Percentiles rank a stretch among this genome's conserved stretches.
Conservation (phyloP, 441 rosid species). For the Erodium chrysanthum region DNA sequence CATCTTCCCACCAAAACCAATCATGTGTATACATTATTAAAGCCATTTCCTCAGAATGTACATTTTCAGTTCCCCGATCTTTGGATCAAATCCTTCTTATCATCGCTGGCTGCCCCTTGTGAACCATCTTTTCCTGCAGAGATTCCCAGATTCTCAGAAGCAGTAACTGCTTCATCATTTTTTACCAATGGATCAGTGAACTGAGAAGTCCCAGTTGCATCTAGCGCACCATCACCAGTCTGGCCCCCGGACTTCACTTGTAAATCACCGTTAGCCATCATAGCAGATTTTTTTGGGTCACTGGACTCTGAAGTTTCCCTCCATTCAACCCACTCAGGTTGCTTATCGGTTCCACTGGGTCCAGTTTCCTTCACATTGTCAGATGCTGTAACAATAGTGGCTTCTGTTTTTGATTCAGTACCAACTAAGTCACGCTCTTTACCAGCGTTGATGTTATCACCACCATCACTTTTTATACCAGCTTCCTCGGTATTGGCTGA, state of each 20-base stretch:
- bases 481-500: constrained; percentile 43
- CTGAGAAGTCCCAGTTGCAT: constrained; percentile 19
- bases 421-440: constrained; percentile 28
- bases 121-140: constrained; percentile 14
- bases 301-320: constrained; percentile 53
- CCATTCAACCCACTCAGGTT: constrained; percentile 87
- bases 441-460: constrained; percentile 19
- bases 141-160: constrained; percentile 14
- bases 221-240: constrained; percentile 22
- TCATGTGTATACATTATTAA: constrained; percentile 4
- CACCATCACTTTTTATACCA: constrained; percentile 15
- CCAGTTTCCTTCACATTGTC: constrained; percentile 36
- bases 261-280: constrained; percentile 36
- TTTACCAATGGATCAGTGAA: constrained; percentile 17
- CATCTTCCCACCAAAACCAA: constrained; percentile 19
- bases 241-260: constrained; percentile 28
- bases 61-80: constrained; percentile 25
- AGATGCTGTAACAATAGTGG: constrained; percentile 22
- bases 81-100: constrained; percentile 10
- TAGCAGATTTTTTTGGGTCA: constrained; percentile 32
- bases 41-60: constrained; percentile 22
- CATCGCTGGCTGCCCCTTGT: constrained; percentile 22
- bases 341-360: constrained; percentile 32
- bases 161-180: not conserved
- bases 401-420: constrained; percentile 29